Evolutionary conservation across 2,329 filamentous ascomycete genomes (phyloP), one percentile per base, ranked within the genome.

Genomic region (Massarina eburnea): DNA sequence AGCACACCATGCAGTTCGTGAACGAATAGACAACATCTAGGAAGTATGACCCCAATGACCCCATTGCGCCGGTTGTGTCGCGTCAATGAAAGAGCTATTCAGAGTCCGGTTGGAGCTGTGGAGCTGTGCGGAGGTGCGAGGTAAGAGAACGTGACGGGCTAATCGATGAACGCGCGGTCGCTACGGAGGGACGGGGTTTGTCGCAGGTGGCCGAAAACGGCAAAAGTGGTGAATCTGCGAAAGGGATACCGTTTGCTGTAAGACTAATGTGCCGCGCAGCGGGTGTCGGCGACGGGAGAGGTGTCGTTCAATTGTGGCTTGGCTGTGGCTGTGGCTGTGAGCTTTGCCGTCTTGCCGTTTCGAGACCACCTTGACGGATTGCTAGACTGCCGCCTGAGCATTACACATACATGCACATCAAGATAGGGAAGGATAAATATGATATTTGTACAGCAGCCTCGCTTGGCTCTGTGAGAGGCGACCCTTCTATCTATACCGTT

Each of bases 1-100:
- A 97, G 77, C 94, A 99, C 72, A 87, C 92, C 73, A 97, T 85
- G 79, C 92, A 97, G 74, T 91, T 95, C 54, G 89, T 91, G 51
- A 99, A 81, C 49, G 91, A 95, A 72, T 94, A 95, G 58, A 97
- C 76, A 27, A 95, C 79, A 70, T 97, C 94, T 56, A 92, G 82
- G 51, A 97, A 78, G 67, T 95, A 86, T 48, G 74, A 75, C 26
- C 72, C 62, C 50, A 71, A 34, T 18, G 66, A 68, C 34, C 61
- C 63, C 65, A 68, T 68, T 17, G 49, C 58, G 49, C 36, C 39
- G 39, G 19, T 30, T 32, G 26, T 32, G 26, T 21, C 2, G 26
- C 6, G 17, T 22, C 27, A 30, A 32, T 32, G 35, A 22, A 22
- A 15, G 30, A 14, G 33, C 29, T 17, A 10, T 43, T 17, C 10